phyloP scores from a whole-genome alignment of 805 yeast genomes.

The Sugiyamaella lignohabitans region DNA sequence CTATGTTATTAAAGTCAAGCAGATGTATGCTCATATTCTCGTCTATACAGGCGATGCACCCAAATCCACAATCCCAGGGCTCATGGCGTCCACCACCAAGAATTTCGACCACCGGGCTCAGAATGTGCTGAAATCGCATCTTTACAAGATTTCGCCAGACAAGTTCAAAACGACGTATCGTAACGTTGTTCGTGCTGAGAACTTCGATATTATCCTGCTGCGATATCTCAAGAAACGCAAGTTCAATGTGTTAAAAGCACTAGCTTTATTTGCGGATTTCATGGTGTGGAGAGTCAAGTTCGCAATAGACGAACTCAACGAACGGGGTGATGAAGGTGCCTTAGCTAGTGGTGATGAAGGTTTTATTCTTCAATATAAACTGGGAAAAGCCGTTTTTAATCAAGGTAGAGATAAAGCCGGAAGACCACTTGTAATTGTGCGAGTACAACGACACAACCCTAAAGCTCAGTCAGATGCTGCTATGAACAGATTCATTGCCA shows the following conservation, averaged over 20 bases:
- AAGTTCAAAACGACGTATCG: conserved; percentile 48
- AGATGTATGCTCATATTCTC: conserved; percentile 32
- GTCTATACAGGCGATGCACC: conserved; percentile 26
- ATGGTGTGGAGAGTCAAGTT: conserved; percentile 67
- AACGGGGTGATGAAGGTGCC: conserved; percentile 64
- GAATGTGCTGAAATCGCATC: conserved; percentile 17
- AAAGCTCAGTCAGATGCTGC: conserved; percentile 63
- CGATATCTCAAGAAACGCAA: conserved; percentile 82
- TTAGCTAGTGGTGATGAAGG: conserved; percentile 41
- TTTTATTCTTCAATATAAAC: conserved; percentile 45
- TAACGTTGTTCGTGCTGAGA: conserved; percentile 63
- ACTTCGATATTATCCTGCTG: conserved; percentile 70
- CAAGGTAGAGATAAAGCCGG: conserved; percentile 66
- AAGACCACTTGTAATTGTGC: conserved; percentile 74
- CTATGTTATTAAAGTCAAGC: conserved; percentile 34
- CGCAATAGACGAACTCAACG: conserved; percentile 52
- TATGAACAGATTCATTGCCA: conserved; percentile 64
- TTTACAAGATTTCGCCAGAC: conserved; percentile 34
- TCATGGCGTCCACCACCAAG: background rate
- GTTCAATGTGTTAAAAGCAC: conserved; percentile 63
- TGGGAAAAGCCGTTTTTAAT: conserved; percentile 54
- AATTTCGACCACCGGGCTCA: conserved; percentile 1
- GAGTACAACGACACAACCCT: conserved; percentile 70
- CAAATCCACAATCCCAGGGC: conserved; percentile 15
- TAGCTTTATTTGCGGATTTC: conserved; percentile 63